Evolutionary conservation across 1,139 yeast species (phyloP).

Genomic region (Kurtzmaniella quercitrusa): DNA sequence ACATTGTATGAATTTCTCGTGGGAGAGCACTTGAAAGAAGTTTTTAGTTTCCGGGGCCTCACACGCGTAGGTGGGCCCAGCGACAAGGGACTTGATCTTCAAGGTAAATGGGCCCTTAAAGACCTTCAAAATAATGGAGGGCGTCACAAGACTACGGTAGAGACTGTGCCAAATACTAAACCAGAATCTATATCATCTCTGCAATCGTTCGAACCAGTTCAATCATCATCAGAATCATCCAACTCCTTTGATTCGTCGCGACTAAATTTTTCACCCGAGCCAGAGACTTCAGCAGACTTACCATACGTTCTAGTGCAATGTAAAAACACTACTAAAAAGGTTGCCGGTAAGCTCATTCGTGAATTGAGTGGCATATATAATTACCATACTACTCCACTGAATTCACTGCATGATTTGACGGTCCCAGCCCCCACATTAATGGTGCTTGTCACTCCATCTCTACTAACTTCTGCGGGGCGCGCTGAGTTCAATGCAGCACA

Average conservation of each 20-base stretch:
- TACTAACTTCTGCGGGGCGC: slow-evolving; percentile 57
- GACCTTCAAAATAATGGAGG: background rate
- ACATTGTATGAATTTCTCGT: slow-evolving; percentile 63
- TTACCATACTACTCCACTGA: slow-evolving; percentile 28
- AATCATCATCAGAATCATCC: background rate
- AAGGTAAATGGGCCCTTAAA: slow-evolving; percentile 54
- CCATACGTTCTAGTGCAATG: slow-evolving; percentile 51
- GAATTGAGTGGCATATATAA: slow-evolving; percentile 56
- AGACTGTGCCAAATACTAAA: background rate
- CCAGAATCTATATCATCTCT: background rate
- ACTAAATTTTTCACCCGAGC: background rate
- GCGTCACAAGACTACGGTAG: background rate
- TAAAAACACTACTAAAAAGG: slow-evolving; percentile 43
- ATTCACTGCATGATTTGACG: slow-evolving; percentile 36
- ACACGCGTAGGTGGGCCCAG: slow-evolving; percentile 57
- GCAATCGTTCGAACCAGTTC: background rate
- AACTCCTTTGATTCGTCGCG: too few species aligned
- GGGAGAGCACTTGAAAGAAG: slow-evolving; percentile 39
- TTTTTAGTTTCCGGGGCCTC: slow-evolving; percentile 40
- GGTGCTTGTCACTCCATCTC: slow-evolving; percentile 54
- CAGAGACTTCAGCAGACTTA: background rate
- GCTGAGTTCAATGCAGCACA: slow-evolving; percentile 49
- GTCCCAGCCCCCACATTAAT: slow-evolving; percentile 47
- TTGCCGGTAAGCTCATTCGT: slow-evolving; percentile 50
- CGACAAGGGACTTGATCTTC: slow-evolving; percentile 71